These are phyloP conservation scores for Russula sp. DNA, from an alignment of 768 basidiomycete genomes.

Conservation along the genomic window DNA sequence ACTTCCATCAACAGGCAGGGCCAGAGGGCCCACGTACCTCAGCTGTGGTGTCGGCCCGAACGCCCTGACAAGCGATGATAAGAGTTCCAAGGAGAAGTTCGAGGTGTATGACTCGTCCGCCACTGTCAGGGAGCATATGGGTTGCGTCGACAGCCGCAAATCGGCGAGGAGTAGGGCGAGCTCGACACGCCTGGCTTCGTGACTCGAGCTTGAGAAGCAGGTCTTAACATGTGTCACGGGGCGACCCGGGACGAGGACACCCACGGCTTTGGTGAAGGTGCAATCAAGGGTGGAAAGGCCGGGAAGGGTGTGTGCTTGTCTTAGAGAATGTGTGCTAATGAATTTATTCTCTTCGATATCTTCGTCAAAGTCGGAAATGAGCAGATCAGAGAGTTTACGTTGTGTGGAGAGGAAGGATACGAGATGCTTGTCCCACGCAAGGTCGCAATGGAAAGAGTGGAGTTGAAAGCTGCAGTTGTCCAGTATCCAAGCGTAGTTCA, in stretches of 20 bases:
- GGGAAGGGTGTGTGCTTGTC: constrained; percentile 34
- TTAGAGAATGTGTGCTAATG: constrained; percentile 23
- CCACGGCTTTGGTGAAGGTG: constrained; percentile 59
- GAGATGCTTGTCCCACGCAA: constrained; percentile 55
- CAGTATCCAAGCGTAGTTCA: constrained; percentile 34
- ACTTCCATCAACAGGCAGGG: constrained; percentile 48
- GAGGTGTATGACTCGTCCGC: constrained; percentile 54
- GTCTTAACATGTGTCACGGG: constrained; percentile 60
- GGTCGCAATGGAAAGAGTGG: constrained; percentile 55
- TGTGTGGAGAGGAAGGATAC: constrained; percentile 47
- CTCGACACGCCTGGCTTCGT: constrained; percentile 45
- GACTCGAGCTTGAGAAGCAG: constrained; percentile 51
- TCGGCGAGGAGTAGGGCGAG: constrained; percentile 41
- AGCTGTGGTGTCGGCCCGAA: constrained; percentile 31
- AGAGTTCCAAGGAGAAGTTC: constrained; percentile 46
- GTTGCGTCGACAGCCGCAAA: constrained; percentile 36
- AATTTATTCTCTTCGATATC: constrained; percentile 23
- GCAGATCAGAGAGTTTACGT: constrained; percentile 40
- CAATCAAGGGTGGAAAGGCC: constrained; percentile 51
- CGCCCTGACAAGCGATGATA: constrained; percentile 36
- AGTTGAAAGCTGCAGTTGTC: constrained; percentile 44
- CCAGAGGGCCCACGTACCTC: constrained; percentile 56
- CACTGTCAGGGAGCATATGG: constrained; percentile 50
- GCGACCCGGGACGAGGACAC: constrained; percentile 46
- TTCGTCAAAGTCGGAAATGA: constrained; percentile 32